Base-by-base conservation (phyloP, 106 monocot species). In the Iris macrosiphon region DNA sequence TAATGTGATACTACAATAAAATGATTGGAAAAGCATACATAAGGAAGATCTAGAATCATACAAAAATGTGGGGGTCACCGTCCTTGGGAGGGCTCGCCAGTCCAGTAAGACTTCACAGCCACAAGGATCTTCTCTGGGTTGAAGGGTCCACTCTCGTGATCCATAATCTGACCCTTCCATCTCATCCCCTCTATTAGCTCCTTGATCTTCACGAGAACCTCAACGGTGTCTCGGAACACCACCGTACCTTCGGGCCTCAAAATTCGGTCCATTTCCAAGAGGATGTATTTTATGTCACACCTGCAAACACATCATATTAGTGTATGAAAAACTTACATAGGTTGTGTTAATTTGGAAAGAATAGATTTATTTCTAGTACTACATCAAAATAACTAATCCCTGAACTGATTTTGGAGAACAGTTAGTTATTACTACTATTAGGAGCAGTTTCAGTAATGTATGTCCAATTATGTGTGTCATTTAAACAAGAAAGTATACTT, bases 181-280 rank as follows among this genome's bases (percentile, higher is more conserved):
- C 75, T 66, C 75, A 81, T 81, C 31, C 80, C 75, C 5, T 71
- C 69, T 7, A 66, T 58, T 33, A 71, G 57, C 22, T 51, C 51
- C 62, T 81, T 65, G 4, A 81, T 46, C 55, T 81, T 81, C 10
- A 65, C 65, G 4, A 81, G 61, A 7, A 72, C 71, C 15, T 81
- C 80, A 13, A 71, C 75, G 0, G 75, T 75, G 66, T 81, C 80
- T 16, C 80, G 57, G 52, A 81, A 63, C 5, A 81, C 35, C 9
- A 71, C 71, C 3, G 70, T 63, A 19, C 80, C 80, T 40, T 81
- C 80, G 0, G 80, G 80, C 61, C 80, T 70, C 52, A 81, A 25
- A 13, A 81, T 81, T 54, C 80, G 66, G 25, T 81, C 80, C 80
- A 81, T 81, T 67, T 81, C 80, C 59, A 81, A 18, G 6, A 80